A percentile compares a stretch with the other conserved stretches of the same genome.
phyloP scores from a whole-genome alignment of 2,329 filamentous ascomycete species.

The Fusarium fracticaudum region DNA sequence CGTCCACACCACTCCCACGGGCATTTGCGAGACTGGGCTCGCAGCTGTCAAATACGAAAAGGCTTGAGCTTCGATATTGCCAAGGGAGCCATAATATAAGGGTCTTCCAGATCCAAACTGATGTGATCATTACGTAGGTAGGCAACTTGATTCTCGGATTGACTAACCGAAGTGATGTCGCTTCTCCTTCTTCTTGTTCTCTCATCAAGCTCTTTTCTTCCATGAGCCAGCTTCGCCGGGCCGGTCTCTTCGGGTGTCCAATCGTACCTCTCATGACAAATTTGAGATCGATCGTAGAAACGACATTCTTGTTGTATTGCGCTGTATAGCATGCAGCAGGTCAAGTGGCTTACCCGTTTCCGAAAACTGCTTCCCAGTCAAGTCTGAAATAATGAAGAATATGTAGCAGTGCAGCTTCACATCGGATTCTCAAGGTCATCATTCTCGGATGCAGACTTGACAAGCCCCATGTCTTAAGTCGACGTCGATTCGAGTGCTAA shows the following conservation, averaged over 20 bases:
- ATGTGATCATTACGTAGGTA: background rate
- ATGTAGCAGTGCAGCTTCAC: background rate
- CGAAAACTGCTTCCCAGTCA: background rate
- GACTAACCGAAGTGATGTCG: background rate
- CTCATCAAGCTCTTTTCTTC: background rate
- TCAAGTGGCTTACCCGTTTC: background rate
- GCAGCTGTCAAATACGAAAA: constrained; percentile 2
- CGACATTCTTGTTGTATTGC: background rate
- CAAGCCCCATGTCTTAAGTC: background rate
- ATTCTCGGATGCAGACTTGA: background rate
- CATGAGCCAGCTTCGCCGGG: background rate
- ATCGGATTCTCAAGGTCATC: background rate
- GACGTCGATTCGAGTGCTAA: background rate
- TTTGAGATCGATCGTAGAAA: background rate
- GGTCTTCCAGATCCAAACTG: background rate
- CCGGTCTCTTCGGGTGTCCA: background rate
- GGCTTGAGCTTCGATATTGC: background rate
- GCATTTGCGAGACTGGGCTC: background rate
- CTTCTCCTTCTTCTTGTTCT: background rate
- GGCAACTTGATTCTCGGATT: background rate
- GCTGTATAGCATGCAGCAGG: background rate
- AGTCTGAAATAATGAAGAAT: background rate
- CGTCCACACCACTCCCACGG: constrained; percentile 4
- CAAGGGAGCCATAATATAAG: background rate
- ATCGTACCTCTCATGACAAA: background rate